These are phyloP conservation scores for Papiliotrema nemorosa DNA, from an alignment of 1,284 basidiomycete genomes.

Conservation along the genomic window DNA sequence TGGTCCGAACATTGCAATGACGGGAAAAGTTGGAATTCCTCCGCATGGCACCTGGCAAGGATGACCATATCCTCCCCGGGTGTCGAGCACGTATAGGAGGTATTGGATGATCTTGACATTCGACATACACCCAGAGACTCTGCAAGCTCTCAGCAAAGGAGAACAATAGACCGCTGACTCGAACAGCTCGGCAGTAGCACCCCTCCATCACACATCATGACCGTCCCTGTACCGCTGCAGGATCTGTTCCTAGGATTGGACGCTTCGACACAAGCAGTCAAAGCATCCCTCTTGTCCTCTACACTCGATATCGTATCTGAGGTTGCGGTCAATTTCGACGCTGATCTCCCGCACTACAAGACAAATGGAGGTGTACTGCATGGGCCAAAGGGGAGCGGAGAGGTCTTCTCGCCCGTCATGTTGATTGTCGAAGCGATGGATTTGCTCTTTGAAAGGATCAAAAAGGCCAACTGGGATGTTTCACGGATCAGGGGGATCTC, in stretches of 20 bases:
- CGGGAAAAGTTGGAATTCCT: too few relatives aligned
- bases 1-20: too few relatives aligned
- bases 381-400: conserved; percentile 65
- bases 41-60: too few relatives aligned
- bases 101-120: too few relatives aligned
- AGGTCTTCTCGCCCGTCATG: conserved; percentile 69
- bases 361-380: conserved; percentile 70
- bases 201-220: neutral
- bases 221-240: neutral
- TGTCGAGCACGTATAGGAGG: too few relatives aligned
- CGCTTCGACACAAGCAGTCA: conserved; percentile 82
- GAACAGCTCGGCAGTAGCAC: too few relatives aligned
- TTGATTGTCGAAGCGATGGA: conserved; percentile 85
- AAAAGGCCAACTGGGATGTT: conserved; percentile 52
- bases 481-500: conserved; percentile 31
- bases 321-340: conserved; percentile 72
- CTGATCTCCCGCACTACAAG: conserved; percentile 67
- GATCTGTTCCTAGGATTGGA: conserved; percentile 79
- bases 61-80: too few relatives aligned
- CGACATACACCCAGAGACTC: too few relatives aligned
- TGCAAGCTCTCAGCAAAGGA: too few relatives aligned
- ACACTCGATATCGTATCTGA: conserved; percentile 65
- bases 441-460: conserved; percentile 67
- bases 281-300: conserved; percentile 60
- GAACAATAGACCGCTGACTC: too few relatives aligned